Conservation (phyloP, 2,329 filamentous ascomycete genomes). For the Chrysosporium queenslandicum region DNA sequence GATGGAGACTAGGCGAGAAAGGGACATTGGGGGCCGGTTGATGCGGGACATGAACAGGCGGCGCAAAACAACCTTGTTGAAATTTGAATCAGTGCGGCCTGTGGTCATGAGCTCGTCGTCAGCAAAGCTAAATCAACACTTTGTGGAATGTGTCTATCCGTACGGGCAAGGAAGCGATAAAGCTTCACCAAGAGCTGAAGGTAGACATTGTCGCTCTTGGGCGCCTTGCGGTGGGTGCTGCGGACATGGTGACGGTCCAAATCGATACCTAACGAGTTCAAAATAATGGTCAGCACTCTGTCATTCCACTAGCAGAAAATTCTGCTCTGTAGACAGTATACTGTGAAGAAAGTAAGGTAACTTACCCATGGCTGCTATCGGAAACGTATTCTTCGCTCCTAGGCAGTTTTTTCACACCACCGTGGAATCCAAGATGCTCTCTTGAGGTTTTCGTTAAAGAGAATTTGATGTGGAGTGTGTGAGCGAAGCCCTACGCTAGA, state of each 20-base stretch:
- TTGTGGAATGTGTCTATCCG: constrained; percentile 35
- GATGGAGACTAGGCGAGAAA: constrained; percentile 77
- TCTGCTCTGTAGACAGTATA: neutral
- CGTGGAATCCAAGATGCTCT: constrained; percentile 11
- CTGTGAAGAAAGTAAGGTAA: constrained; percentile 10
- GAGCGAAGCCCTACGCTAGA: constrained; percentile 39
- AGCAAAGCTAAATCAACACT: neutral
- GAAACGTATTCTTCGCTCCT: constrained; percentile 16
- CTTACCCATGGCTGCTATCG: constrained; percentile 39
- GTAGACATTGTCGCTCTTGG: constrained; percentile 98
- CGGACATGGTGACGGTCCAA: constrained; percentile 54
- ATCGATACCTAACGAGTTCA: constrained; percentile 41
- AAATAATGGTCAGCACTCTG: constrained; percentile 4
- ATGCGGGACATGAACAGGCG: constrained; percentile 98
- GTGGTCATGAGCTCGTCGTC: constrained; percentile 10
- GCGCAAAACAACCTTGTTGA: constrained; percentile 98
- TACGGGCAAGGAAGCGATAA: constrained; percentile 93
- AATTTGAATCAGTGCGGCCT: constrained; percentile 92
- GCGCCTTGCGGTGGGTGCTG: constrained; percentile 73
- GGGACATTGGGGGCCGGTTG: constrained; percentile 89
- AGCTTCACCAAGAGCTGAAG: constrained; percentile 96
- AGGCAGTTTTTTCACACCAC: constrained; percentile 11
- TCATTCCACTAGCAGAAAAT: neutral
- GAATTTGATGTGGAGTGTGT: constrained; percentile 22
- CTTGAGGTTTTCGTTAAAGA: constrained; percentile 10